phyloP scores from a whole-genome alignment of 2,329 filamentous ascomycete species.

The Alternaria sp. region DNA sequence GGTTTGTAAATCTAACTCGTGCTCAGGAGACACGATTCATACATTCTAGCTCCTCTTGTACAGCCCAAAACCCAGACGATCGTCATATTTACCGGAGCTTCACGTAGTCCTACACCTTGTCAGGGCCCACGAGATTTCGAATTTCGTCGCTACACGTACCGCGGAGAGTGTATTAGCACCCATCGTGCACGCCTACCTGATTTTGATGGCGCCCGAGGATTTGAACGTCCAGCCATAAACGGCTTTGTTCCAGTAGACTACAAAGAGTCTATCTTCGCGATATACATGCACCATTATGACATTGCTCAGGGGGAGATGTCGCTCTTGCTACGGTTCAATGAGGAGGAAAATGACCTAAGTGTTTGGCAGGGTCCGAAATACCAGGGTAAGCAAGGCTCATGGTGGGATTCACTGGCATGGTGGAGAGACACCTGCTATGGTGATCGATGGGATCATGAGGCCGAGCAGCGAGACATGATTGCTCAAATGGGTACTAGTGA shows the following conservation, averaged over 20 bases:
- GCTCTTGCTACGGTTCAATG: slow-evolving; percentile 25
- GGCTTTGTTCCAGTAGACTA: slow-evolving; percentile 14
- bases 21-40: neutral
- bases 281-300: neutral
- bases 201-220: neutral
- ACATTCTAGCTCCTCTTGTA: slow-evolving; percentile 14
- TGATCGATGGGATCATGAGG: neutral
- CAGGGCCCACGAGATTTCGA: neutral
- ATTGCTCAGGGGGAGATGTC: neutral
- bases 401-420: slow-evolving; percentile 10
- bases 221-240: neutral
- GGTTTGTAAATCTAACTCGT: slow-evolving; percentile 3
- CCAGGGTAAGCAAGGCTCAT: neutral
- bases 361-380: neutral
- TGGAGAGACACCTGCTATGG: slow-evolving; percentile 30
- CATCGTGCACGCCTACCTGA: neutral
- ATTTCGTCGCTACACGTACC: slow-evolving; percentile 23
- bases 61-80: slow-evolving; percentile 26
- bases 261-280: slow-evolving; percentile 1
- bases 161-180: slow-evolving; percentile 14
- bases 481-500: slow-evolving; percentile 6
- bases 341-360: slow-evolving; percentile 18
- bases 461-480: neutral
- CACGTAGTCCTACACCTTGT: neutral
- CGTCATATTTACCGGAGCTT: slow-evolving; percentile 12